These are phyloP conservation scores for Chamaenerion angustifolium DNA, from an alignment of 345 rosid species.

Conservation along the genomic window DNA sequence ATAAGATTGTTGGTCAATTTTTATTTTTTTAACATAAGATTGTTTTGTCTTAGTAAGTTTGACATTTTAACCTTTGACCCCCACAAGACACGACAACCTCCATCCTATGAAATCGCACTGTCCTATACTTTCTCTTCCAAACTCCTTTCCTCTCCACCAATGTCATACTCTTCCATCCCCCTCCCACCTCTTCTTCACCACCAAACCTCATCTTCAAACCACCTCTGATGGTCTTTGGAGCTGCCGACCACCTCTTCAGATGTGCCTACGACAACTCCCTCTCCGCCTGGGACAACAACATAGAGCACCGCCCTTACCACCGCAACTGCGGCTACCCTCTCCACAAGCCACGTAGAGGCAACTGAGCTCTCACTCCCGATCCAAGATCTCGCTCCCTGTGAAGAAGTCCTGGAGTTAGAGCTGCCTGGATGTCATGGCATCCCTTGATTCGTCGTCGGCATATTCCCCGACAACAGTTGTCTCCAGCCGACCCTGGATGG, in stretches of 20 bases:
- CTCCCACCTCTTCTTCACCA: background rate
- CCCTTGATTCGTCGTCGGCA: background rate
- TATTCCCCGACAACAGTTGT: slow-evolving; percentile 17
- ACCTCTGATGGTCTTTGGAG: slow-evolving; percentile 25
- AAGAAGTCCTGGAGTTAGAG: slow-evolving; percentile 62
- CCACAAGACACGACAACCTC: no score
- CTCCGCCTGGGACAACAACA: slow-evolving; percentile 25
- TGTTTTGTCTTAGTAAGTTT: no score
- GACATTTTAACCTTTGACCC: no score
- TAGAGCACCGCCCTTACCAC: slow-evolving; percentile 46
- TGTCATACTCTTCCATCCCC: background rate
- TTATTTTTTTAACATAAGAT: no score
- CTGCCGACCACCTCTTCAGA: slow-evolving; percentile 45
- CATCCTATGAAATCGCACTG: no score
- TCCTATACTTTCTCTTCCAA: no score
- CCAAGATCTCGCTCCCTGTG: slow-evolving; percentile 35
- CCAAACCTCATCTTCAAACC: background rate
- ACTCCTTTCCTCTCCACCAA: no score
- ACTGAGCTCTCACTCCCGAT: slow-evolving; percentile 6
- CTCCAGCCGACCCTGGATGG: background rate
- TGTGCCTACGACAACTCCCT: slow-evolving; percentile 44
- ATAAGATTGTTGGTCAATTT: no score
- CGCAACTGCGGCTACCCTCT: slow-evolving; percentile 28
- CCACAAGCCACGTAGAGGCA: slow-evolving; percentile 13
- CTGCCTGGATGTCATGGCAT: slow-evolving; percentile 21